Percentiles rank a stretch among this genome's conserved stretches.
phyloP scores from a whole-genome alignment of 768 basidiomycete species.

The Crucibulum laeve region DNA sequence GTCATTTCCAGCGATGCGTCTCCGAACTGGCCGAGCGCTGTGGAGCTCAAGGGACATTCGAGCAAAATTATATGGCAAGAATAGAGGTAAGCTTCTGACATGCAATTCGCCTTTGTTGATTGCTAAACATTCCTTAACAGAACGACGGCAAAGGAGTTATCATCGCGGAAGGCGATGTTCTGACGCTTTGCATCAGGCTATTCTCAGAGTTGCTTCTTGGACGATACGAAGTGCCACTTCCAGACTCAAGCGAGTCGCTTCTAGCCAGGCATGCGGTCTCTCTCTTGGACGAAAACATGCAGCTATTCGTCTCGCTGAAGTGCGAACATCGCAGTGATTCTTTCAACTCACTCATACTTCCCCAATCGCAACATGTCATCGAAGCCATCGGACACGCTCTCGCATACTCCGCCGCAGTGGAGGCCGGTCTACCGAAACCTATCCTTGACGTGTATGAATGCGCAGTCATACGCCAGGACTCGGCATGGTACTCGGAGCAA shows the following conservation, averaged over 20 bases:
- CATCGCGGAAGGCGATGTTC: slow-evolving; percentile 52
- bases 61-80: slow-evolving; percentile 55
- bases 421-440: slow-evolving; percentile 36
- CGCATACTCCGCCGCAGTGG: slow-evolving; percentile 51
- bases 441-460: slow-evolving; percentile 56
- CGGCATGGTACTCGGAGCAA: slow-evolving; percentile 58
- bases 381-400: slow-evolving; percentile 64
- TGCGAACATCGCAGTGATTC: slow-evolving; percentile 44
- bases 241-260: slow-evolving; percentile 44
- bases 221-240: slow-evolving; percentile 48
- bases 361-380: slow-evolving; percentile 46
- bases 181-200: slow-evolving; percentile 50
- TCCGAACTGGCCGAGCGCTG: slow-evolving; percentile 58
- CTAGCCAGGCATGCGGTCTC: slow-evolving; percentile 47
- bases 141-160: slow-evolving; percentile 54
- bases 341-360: slow-evolving; percentile 52
- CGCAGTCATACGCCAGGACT: slow-evolving; percentile 46
- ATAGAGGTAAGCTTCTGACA: slow-evolving; percentile 36
- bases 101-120: slow-evolving; percentile 8
- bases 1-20: slow-evolving; percentile 47
- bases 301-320: slow-evolving; percentile 29
- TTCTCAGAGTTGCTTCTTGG: slow-evolving; percentile 56
- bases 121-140: slow-evolving; percentile 15
- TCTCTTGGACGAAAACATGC: slow-evolving; percentile 41
- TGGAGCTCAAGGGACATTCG: slow-evolving; percentile 64